phyloP scores from a whole-genome alignment of 768 basidiomycete genomes.

The Lactifluus rugatus region DNA sequence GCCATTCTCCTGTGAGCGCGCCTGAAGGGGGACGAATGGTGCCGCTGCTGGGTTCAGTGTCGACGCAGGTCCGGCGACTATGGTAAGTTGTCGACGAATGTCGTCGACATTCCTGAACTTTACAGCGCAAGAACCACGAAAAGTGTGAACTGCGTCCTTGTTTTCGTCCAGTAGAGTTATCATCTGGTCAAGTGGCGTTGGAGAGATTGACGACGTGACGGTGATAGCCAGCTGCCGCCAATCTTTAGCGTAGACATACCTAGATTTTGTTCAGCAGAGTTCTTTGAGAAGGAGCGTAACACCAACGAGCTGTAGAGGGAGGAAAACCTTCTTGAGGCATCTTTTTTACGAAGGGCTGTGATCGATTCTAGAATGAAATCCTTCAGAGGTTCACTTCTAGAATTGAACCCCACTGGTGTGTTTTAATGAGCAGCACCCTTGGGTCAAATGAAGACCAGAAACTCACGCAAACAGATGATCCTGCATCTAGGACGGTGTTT shows the following conservation, averaged over 20 bases:
- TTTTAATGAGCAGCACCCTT: background rate
- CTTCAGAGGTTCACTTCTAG: background rate
- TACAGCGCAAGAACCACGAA: background rate
- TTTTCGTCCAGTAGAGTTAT: background rate
- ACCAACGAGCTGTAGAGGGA: background rate
- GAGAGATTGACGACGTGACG: slow-evolving; percentile 5
- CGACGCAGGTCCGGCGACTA: background rate
- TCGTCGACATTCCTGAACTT: slow-evolving; percentile 6
- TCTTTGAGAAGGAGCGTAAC: background rate
- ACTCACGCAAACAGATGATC: slow-evolving; percentile 6
- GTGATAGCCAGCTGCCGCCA: background rate
- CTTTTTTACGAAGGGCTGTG: slow-evolving; percentile 5
- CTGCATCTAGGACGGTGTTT: background rate
- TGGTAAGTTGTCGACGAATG: slow-evolving; percentile 5
- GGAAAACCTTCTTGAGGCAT: background rate
- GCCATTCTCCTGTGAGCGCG: background rate
- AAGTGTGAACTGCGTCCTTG: background rate
- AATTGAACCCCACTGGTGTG: slow-evolving; percentile 7
- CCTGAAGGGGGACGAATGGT: slow-evolving; percentile 6
- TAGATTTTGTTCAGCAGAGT: background rate
- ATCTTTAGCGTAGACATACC: slow-evolving; percentile 6
- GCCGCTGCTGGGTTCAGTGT: slow-evolving; percentile 6
- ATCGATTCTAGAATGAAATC: background rate
- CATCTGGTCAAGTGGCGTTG: slow-evolving; percentile 13
- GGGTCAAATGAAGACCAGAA: background rate